Conservation (phyloP, 192 early-diverging fungal species). For the Jimgerdemannia flammicorona region DNA sequence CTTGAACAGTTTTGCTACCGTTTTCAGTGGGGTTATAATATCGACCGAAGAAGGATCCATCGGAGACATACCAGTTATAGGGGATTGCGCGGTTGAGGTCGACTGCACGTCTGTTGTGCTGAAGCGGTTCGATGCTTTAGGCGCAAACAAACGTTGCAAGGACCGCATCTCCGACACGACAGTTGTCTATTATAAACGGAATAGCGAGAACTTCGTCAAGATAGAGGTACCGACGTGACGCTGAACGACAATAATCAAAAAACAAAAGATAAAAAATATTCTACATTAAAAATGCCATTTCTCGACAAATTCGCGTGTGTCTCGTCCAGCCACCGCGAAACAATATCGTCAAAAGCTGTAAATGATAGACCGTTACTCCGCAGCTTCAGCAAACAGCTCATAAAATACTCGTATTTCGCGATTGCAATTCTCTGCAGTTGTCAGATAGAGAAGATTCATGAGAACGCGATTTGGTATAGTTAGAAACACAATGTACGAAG, state of each 20-base stretch:
- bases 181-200: background rate
- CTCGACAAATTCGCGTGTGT: slow-evolving; percentile 24
- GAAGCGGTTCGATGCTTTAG: background rate
- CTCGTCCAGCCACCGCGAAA: slow-evolving; percentile 42
- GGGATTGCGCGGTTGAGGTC: background rate
- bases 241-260: background rate
- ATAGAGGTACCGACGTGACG: no score
- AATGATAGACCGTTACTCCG: slow-evolving; percentile 41
- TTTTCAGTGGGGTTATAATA: background rate
- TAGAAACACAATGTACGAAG: no score
- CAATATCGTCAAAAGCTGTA: slow-evolving; percentile 28
- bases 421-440: slow-evolving; percentile 27
- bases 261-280: background rate
- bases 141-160: background rate
- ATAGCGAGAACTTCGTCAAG: background rate
- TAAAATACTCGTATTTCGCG: slow-evolving; percentile 31
- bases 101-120: background rate
- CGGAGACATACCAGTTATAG: background rate
- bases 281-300: slow-evolving; percentile 15
- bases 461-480: no score
- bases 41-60: background rate
- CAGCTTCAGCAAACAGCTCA: slow-evolving; percentile 41
- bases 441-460: background rate
- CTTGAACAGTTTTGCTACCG: slow-evolving; percentile 9
- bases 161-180: background rate